Percentiles rank a stretch among this genome's conserved stretches.
These are phyloP conservation scores for Coemansia sp. DNA, from an alignment of 371 early-diverging fungal genomes.

Conservation along the genomic window DNA sequence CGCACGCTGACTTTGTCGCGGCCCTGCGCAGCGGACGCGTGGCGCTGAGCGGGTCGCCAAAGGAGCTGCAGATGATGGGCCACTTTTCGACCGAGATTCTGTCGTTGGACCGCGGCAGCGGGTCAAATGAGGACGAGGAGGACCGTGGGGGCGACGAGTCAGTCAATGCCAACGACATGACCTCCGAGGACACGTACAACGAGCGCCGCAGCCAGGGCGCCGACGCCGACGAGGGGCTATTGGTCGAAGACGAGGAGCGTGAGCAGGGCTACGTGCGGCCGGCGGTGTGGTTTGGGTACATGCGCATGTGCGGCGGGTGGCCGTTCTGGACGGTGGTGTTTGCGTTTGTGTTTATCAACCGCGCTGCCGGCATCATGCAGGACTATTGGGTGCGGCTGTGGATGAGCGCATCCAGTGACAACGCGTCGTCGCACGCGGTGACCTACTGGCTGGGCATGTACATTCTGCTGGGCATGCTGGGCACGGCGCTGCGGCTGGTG, in stretches of 20 bases:
- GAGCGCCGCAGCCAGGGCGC: neutral
- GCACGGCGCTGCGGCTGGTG: conserved; percentile 15
- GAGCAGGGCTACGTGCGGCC: conserved; percentile 48
- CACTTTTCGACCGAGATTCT: neutral
- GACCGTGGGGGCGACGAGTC: neutral
- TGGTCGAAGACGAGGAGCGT: conserved; percentile 51
- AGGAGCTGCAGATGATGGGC: conserved; percentile 18
- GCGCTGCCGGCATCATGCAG: conserved; percentile 21
- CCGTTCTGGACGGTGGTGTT: conserved; percentile 37
- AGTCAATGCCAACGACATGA: conserved; percentile 12
- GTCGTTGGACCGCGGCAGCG: neutral
- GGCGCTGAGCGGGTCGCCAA: conserved; percentile 36
- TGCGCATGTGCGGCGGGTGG: conserved; percentile 39
- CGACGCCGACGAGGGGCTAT: conserved; percentile 15
- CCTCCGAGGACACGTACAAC: conserved; percentile 43
- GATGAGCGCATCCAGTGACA: conserved; percentile 21
- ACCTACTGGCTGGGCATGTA: conserved; percentile 41
- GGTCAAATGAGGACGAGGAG: neutral
- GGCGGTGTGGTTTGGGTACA: conserved; percentile 45
- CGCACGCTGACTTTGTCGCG: conserved; percentile 69
- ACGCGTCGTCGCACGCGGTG: conserved; percentile 2
- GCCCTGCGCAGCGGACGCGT: conserved; percentile 71
- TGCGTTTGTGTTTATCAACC: conserved; percentile 17
- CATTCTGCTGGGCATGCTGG: conserved; percentile 32
- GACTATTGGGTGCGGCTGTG: conserved; percentile 52